Conservation (phyloP, 2,329 filamentous ascomycete genomes). For the Ceratocystis ficicola region DNA sequence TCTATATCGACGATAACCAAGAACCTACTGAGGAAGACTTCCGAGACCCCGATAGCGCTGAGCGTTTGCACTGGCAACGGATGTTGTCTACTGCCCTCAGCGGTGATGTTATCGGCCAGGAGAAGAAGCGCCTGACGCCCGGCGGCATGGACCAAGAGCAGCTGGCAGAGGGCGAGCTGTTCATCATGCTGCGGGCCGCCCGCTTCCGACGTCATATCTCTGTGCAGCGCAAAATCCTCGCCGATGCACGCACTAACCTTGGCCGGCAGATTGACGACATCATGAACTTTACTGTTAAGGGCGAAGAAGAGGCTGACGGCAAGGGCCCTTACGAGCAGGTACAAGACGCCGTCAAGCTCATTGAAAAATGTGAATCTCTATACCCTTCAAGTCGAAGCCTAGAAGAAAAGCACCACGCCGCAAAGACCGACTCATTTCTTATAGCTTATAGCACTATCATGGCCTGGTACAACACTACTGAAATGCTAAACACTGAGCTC, state of each 20-base stretch:
- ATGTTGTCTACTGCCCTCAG: conserved; percentile 95
- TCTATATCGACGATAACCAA: conserved; percentile 79
- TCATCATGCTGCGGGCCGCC: conserved; percentile 76
- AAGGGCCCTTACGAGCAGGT: conserved; percentile 83
- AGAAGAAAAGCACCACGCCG: conserved; percentile 60
- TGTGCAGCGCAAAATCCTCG: conserved; percentile 75
- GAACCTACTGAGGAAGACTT: conserved; percentile 84
- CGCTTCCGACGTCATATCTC: conserved; percentile 72
- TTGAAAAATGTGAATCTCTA: conserved; percentile 74
- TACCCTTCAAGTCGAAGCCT: conserved; percentile 73
- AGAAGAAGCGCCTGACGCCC: conserved; percentile 89
- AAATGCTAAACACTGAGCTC: conserved; percentile 90
- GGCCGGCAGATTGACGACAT: conserved; percentile 74
- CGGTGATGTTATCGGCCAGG: conserved; percentile 92
- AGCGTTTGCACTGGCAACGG: conserved; percentile 91
- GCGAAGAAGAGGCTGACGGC: conserved; percentile 69
- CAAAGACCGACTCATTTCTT: conserved; percentile 62
- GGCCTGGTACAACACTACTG: conserved; percentile 93
- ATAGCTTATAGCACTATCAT: conserved; percentile 81
- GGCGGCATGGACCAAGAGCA: conserved; percentile 46
- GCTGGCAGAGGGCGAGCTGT: conserved; percentile 58
- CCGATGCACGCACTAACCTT: conserved; percentile 64
- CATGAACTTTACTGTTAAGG: conserved; percentile 86
- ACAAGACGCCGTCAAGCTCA: conserved; percentile 74
- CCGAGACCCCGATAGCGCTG: conserved; percentile 73